Evolutionary conservation across 768 basidiomycete genomes (phyloP).

Genomic region (Flagelloscypha sp.): DNA sequence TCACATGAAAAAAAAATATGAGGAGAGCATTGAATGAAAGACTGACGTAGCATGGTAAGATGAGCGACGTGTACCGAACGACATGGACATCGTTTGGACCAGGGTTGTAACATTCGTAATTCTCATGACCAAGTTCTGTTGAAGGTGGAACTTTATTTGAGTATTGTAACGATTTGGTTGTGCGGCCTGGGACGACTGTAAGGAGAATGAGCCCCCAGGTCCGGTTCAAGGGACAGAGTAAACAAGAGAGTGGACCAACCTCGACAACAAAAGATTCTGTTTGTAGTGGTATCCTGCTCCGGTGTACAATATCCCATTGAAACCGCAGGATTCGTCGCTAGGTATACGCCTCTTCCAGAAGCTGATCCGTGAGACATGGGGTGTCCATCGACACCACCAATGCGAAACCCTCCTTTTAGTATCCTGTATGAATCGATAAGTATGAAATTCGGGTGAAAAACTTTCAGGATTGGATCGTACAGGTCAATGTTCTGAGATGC

Average conservation of each 20-base stretch:
- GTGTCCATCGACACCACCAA: constrained; percentile 8
- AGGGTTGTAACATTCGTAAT: constrained; percentile 1
- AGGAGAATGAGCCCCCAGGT: background rate
- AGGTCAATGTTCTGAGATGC: constrained; percentile 6
- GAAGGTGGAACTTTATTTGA: background rate
- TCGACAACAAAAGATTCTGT: constrained; percentile 10
- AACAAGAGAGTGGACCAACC: constrained; percentile 3
- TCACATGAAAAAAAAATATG: background rate
- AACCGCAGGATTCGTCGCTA: constrained; percentile 4
- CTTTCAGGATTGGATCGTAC: no score
- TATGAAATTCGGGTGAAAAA: background rate
- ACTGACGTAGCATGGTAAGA: constrained; percentile 10
- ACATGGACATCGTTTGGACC: constrained; percentile 5
- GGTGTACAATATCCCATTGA: constrained; percentile 5
- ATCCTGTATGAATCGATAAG: constrained; percentile 5
- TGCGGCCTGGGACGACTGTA: background rate
- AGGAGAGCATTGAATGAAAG: background rate
- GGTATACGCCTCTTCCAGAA: constrained; percentile 9
- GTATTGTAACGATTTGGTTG: background rate
- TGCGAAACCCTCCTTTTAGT: constrained; percentile 9
- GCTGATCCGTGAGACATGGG: constrained; percentile 4
- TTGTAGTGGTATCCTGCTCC: no score
- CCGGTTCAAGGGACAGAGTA: no score
- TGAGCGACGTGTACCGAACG: constrained; percentile 7
- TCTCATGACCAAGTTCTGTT: constrained; percentile 2